Evolutionary conservation across 805 yeast species (phyloP).

Genomic region (Candida odintsovae): DNA sequence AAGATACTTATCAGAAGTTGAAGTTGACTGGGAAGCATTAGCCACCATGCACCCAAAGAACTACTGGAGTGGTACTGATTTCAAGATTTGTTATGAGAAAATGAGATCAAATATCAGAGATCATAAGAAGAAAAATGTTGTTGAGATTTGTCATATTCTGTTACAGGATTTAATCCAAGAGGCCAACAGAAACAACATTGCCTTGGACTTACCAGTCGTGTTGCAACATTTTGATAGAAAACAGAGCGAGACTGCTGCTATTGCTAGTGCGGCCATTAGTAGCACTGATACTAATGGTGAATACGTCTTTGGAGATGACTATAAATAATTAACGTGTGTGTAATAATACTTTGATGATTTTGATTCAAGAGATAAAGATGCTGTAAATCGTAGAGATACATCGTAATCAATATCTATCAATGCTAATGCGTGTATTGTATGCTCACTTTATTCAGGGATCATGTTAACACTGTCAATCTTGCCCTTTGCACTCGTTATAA

Average conservation of each 20-base stretch:
- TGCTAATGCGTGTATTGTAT: background rate
- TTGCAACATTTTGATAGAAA: conserved; percentile 10
- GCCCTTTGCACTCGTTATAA: conserved; percentile 7
- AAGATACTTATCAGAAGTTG: conserved; percentile 35
- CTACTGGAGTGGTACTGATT: conserved; percentile 56
- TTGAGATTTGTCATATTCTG: conserved; percentile 27
- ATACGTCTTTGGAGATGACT: conserved; percentile 6
- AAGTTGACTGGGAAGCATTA: conserved; percentile 50
- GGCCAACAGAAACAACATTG: conserved; percentile 12
- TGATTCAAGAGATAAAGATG: background rate
- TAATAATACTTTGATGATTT: background rate
- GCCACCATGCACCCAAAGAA: conserved; percentile 39
- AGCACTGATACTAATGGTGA: conserved; percentile 6
- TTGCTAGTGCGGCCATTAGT: conserved; percentile 15
- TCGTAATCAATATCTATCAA: background rate
- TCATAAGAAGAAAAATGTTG: conserved; percentile 32
- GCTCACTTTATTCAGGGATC: conserved; percentile 4
- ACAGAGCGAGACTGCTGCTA: conserved; percentile 4
- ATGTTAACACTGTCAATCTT: conserved; percentile 13
- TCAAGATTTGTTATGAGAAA: conserved; percentile 54
- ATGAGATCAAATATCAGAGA: conserved; percentile 50
- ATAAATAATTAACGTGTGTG: background rate
- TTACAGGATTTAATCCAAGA: conserved; percentile 19
- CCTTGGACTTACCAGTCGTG: conserved; percentile 19
- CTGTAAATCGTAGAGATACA: background rate